phyloP scores from a whole-genome alignment of 164 flowering plant species.

The Cinnamomum micranthum region DNA sequence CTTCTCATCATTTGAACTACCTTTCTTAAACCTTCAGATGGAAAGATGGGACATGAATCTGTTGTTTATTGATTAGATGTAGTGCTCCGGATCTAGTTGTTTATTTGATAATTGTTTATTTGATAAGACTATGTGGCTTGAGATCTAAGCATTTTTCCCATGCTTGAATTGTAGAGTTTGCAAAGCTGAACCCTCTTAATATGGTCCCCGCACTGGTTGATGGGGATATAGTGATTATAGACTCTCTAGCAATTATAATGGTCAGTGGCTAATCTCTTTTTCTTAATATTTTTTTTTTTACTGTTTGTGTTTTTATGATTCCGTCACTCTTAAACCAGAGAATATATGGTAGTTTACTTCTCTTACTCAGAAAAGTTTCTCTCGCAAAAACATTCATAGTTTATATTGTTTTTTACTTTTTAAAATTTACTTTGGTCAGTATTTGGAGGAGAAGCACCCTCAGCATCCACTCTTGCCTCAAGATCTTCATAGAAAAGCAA shows the following conservation, averaged over 20 bases:
- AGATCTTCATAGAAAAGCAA: conserved; percentile 60
- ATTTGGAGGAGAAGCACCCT: conserved; percentile 76
- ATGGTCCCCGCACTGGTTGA: conserved; percentile 77
- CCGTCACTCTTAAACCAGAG: neutral
- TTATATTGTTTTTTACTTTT: neutral
- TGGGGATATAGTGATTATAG: conserved; percentile 59
- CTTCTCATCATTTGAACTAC: no score
- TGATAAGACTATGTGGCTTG: neutral
- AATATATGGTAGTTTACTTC: neutral
- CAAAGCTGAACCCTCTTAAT: conserved; percentile 67
- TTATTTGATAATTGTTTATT: neutral
- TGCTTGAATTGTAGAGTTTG: conserved; percentile 42
- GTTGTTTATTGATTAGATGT: neutral
- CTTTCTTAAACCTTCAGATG: no score
- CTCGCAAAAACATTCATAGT: neutral
- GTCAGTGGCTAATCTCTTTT: conserved; percentile 25
- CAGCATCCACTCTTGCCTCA: conserved; percentile 66
- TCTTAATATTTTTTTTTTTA: neutral
- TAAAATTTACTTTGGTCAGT: conserved; percentile 24
- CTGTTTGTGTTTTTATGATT: neutral
- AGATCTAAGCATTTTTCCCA: neutral
- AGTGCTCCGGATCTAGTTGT: neutral
- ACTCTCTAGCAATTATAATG: conserved; percentile 83
- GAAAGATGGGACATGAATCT: neutral
- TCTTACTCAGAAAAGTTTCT: no score